Evolutionary conservation across 2,329 filamentous ascomycete species (phyloP), one percentile per base, ranked within the genome.

Genomic region (Microsporum ferrugineum): DNA sequence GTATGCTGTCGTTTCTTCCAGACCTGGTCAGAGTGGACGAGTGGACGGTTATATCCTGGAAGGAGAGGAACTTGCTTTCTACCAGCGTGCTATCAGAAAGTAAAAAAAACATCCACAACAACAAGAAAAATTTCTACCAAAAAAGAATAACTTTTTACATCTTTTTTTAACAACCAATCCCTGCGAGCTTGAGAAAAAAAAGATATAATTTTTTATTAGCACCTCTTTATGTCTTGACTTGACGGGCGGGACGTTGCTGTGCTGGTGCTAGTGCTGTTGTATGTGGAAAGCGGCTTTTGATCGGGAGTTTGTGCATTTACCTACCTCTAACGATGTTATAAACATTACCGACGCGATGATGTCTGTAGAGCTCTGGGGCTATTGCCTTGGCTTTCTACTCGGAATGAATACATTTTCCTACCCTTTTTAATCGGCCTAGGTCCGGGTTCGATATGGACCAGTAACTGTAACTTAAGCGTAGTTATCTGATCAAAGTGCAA

Each of bases 21-120:
- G 94, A 75, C 94, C 94, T 69, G 94, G 94, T 73, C 94, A 99
- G 88, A 94, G 89, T 77, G 94, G 94, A 74, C 91, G 94, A 80
- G 86, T 84, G 73, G 94, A 99, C 78, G 94, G 94, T 69, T 99
- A 99, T 84, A 87, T 99, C 78, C 84, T 99, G 69, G 94, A 99
- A 87, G 94, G 94, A 74, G 94, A 99, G 80, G 94, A 99, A 87
- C 85, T 99, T 75, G 91, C 91, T 79, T 99, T 99, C 89, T 99
- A 99, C 90, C 91, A 96, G 88, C 89, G 89, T 83, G 91, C 91
- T 82, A 90, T 97, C 80, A 89, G 94, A 87, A 97, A 96, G 86
- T 97, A 96, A 83, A 84, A 71, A 65, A 68, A 43, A 43, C 39
- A 43, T n/a, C 36, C 41, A 39, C 34, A 43, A 57, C 23, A 27